Evolutionary conservation across 192 early-diverging fungal species (phyloP).

Genomic region (Diversispora eburnea): DNA sequence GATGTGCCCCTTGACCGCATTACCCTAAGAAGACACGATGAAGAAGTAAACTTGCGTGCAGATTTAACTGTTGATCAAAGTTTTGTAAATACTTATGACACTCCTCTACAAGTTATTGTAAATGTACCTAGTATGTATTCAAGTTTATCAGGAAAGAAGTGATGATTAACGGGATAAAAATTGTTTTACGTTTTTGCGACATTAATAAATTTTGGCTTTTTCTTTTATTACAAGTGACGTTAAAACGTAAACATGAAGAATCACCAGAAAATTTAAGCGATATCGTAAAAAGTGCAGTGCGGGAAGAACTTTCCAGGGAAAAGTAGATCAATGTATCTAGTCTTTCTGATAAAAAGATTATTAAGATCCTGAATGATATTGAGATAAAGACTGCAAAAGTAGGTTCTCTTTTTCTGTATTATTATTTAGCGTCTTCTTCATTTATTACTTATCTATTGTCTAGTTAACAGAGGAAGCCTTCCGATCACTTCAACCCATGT

Average conservation of each 20-base stretch:
- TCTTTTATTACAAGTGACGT: not conserved
- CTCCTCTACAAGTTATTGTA: slow-evolving; percentile 8
- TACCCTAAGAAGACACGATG: slow-evolving; percentile 1
- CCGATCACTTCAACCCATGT: not conserved
- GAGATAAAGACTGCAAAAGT: not conserved
- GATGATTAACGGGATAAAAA: too few relatives aligned
- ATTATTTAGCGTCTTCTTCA: not conserved
- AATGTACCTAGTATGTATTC: slow-evolving; percentile 13
- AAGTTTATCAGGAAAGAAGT: not conserved
- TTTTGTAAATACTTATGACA: not conserved
- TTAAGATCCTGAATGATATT: slow-evolving; percentile 8
- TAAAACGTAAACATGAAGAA: slow-evolving; percentile 5
- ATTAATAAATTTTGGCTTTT: too few relatives aligned
- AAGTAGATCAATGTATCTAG: not conserved
- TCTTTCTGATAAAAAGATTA: not conserved
- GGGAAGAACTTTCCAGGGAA: not conserved
- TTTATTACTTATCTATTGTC: slow-evolving; percentile 4
- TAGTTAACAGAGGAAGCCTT: slow-evolving; percentile 4
- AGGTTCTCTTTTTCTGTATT: not conserved
- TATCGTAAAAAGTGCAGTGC: not conserved
- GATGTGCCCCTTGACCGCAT: slow-evolving; percentile 3
- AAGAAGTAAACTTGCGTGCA: not conserved
- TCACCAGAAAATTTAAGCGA: not conserved
- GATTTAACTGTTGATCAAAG: not conserved
- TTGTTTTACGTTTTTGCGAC: too few relatives aligned